Evolutionary conservation across 192 early-diverging fungal species (phyloP).

Genomic region (Mortierella claussenii): DNA sequence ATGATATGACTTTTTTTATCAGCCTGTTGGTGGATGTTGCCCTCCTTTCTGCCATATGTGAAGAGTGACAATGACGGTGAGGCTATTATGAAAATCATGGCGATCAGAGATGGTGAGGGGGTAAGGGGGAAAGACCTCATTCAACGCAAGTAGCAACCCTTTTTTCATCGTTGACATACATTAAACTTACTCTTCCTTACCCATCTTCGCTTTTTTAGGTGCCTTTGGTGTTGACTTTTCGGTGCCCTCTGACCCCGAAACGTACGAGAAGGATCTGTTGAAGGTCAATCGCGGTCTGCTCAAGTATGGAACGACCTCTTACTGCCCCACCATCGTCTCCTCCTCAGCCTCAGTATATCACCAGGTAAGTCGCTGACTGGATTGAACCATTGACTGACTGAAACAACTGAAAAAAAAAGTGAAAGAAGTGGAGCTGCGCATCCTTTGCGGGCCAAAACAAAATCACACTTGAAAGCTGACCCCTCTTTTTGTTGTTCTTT

Average conservation of each 20-base stretch:
- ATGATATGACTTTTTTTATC: no score
- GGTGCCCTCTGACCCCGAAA: constrained; percentile 62
- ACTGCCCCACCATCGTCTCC: constrained; percentile 83
- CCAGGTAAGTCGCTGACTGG: constrained; percentile 58
- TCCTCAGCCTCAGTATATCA: constrained; percentile 78
- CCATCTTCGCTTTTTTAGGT: constrained; percentile 30
- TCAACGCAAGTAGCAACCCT: no score
- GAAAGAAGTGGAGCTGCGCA: background rate
- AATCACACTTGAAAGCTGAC: no score
- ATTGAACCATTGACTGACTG: background rate
- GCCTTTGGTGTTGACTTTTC: constrained; percentile 86
- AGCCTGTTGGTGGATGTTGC: no score
- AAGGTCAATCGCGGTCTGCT: constrained; percentile 80
- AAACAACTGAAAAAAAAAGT: background rate
- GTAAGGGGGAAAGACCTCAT: no score
- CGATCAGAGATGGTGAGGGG: no score
- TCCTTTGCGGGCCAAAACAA: no score
- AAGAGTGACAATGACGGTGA: no score
- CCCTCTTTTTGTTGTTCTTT: no score
- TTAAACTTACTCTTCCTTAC: background rate
- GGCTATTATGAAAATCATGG: no score
- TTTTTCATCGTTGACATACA: background rate
- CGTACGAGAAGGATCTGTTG: constrained; percentile 68
- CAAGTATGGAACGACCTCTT: constrained; percentile 82
- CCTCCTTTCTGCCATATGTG: no score